phyloP scores from a whole-genome alignment of 495 filamentous ascomycete species.

The Lindgomyces ingoldianus region DNA sequence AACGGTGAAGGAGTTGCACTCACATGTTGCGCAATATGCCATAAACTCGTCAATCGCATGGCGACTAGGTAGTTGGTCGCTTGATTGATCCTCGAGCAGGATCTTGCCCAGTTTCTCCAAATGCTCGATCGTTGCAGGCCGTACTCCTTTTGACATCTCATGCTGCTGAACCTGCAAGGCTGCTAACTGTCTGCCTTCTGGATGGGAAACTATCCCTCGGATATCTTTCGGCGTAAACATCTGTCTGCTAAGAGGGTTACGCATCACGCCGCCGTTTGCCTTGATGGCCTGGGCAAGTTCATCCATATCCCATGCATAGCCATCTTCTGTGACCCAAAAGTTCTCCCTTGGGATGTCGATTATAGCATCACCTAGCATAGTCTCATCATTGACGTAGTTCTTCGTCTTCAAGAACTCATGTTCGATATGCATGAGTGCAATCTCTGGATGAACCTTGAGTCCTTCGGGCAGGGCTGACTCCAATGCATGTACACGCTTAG shows the following conservation, averaged over 20 bases:
- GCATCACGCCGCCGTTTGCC: slow-evolving; percentile 36
- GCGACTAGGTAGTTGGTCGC: slow-evolving; percentile 39
- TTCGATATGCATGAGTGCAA: slow-evolving; percentile 43
- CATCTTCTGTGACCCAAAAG: slow-evolving; percentile 40
- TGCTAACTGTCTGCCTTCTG: slow-evolving; percentile 20
- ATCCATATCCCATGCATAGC: slow-evolving; percentile 40
- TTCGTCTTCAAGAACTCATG: slow-evolving; percentile 36
- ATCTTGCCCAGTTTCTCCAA: slow-evolving; percentile 42
- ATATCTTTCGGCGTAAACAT: slow-evolving; percentile 40
- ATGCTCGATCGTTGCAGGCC: slow-evolving; percentile 43
- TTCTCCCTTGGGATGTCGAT: slow-evolving; percentile 37
- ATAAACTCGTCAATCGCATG: slow-evolving; percentile 45
- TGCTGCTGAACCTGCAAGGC: slow-evolving; percentile 43
- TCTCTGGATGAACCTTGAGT: slow-evolving; percentile 20
- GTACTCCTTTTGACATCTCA: slow-evolving; percentile 45
- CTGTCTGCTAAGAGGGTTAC: slow-evolving; percentile 37
- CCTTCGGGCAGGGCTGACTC: slow-evolving; percentile 34
- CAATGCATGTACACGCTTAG: slow-evolving; percentile 32
- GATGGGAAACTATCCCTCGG: slow-evolving; percentile 34
- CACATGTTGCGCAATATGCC: slow-evolving; percentile 43
- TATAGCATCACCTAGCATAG: slow-evolving; percentile 41
- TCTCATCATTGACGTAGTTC: slow-evolving; percentile 42
- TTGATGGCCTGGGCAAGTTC: slow-evolving; percentile 35
- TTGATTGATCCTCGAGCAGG: slow-evolving; percentile 43
- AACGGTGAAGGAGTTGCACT: slow-evolving; percentile 6